Conservation (phyloP, 108 stramenopile species). For the Pseudonitzschia delicatissima region DNA sequence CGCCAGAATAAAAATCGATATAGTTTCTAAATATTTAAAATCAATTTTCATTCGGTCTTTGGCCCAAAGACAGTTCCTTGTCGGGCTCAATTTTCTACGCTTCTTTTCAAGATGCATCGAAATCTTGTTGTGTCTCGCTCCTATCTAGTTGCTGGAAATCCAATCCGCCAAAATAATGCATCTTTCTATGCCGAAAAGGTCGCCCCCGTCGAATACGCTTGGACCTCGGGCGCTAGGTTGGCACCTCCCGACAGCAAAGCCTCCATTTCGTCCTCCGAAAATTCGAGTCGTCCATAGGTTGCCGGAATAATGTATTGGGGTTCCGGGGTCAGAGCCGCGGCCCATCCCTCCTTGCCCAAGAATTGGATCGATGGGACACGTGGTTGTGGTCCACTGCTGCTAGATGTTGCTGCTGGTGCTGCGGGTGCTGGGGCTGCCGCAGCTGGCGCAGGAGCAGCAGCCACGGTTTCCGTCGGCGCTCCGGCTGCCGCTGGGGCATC, state of each 20-base stretch:
- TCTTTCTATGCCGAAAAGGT: not conserved
- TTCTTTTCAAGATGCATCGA: no score
- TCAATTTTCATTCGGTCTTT: no score
- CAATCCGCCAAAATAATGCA: no score
- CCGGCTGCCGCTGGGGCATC: constrained; percentile 14
- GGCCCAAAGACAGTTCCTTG: no score
- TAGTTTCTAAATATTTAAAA: no score
- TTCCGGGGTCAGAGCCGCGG: constrained; percentile 24
- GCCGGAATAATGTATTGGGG: constrained; percentile 38
- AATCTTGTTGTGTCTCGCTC: no score
- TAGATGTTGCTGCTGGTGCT: constrained; percentile 16
- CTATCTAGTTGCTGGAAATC: no score
- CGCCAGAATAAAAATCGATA: no score
- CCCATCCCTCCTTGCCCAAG: constrained; percentile 88
- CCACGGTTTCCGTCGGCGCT: constrained; percentile 17
- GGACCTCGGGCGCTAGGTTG: constrained; percentile 41
- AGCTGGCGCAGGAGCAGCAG: constrained; percentile 8
- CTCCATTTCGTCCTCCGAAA: constrained; percentile 91
- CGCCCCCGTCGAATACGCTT: constrained; percentile 23
- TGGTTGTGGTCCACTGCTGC: not conserved
- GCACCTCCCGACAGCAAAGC: constrained; percentile 87
- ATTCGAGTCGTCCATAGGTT: constrained; percentile 78
- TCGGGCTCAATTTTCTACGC: no score
- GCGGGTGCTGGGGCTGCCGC: constrained; percentile 19
- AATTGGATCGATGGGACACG: constrained; percentile 87